phyloP scores from a whole-genome alignment of 768 basidiomycete species.

The Naematelia aurantialba region DNA sequence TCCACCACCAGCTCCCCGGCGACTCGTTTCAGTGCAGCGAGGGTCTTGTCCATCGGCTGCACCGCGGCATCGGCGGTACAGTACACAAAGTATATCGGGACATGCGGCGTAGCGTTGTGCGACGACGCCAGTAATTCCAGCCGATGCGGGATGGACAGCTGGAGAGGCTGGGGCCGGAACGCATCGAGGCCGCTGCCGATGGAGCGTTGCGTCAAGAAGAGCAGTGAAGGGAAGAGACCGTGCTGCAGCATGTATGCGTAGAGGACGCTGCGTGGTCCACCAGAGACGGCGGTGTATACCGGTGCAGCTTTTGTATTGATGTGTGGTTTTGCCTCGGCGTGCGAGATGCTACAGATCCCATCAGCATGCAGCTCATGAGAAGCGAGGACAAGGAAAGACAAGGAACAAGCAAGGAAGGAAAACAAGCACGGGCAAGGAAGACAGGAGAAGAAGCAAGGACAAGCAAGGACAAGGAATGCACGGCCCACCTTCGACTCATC shows the following conservation, averaged over 20 bases:
- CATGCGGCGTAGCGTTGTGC: neutral
- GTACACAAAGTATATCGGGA: slow-evolving; percentile 34
- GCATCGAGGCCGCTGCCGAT: slow-evolving; percentile 31
- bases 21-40: slow-evolving; percentile 20
- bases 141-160: slow-evolving; percentile 34
- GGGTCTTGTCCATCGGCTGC: slow-evolving; percentile 36
- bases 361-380: no score
- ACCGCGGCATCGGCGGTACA: slow-evolving; percentile 33
- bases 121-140: slow-evolving; percentile 11
- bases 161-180: slow-evolving; percentile 30
- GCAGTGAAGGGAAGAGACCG: slow-evolving; percentile 34
- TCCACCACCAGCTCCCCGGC: slow-evolving; percentile 21
- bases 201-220: slow-evolving; percentile 36
- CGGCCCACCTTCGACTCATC: slow-evolving; percentile 25
- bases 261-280: slow-evolving; percentile 39
- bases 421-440: no score
- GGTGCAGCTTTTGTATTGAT: slow-evolving; percentile 34
- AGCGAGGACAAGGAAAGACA: no score
- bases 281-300: slow-evolving; percentile 29
- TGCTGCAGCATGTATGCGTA: slow-evolving; percentile 48
- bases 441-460: no score
- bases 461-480: neutral
- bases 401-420: no score
- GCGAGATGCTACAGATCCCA: slow-evolving; percentile 17
- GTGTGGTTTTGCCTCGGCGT: slow-evolving; percentile 38